These are phyloP conservation scores for Backusella sp. DNA, from an alignment of 192 early-diverging fungal species.

Conservation along the genomic window DNA sequence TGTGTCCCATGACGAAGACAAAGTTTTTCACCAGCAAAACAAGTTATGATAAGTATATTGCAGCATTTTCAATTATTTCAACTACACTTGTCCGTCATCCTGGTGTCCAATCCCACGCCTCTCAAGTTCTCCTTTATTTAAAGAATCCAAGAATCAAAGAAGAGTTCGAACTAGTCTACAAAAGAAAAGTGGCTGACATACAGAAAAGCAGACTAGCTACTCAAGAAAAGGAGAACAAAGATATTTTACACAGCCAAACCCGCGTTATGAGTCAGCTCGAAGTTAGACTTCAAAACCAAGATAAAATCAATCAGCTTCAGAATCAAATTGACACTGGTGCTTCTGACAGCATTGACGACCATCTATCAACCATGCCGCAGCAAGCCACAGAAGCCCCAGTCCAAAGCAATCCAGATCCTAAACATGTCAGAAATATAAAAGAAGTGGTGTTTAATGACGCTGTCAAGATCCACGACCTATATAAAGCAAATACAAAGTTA, in stretches of 20 bases:
- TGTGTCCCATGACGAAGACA: too few species aligned
- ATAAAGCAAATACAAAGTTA: neutral
- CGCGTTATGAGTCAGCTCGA: neutral
- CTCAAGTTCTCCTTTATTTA: neutral
- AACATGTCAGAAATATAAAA: too few species aligned
- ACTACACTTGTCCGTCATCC: neutral
- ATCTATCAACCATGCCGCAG: neutral
- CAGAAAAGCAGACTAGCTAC: neutral
- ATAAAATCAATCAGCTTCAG: neutral
- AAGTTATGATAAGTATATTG: too few species aligned
- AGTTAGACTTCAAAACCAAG: neutral
- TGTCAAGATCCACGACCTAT: neutral
- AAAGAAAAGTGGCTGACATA: neutral
- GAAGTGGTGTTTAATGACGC: neutral
- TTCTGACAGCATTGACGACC: too few species aligned
- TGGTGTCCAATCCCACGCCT: neutral
- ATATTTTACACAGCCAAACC: too few species aligned
- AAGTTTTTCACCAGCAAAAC: too few species aligned
- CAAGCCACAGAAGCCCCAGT: neutral
- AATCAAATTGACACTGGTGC: too few species aligned
- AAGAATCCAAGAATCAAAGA: neutral
- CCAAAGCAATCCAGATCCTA: too few species aligned
- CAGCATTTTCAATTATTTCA: neutral
- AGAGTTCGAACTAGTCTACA: neutral
- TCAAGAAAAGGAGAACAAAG: neutral